Conservation (phyloP, 768 basidiomycete species). For the Phallus indusiatus region DNA sequence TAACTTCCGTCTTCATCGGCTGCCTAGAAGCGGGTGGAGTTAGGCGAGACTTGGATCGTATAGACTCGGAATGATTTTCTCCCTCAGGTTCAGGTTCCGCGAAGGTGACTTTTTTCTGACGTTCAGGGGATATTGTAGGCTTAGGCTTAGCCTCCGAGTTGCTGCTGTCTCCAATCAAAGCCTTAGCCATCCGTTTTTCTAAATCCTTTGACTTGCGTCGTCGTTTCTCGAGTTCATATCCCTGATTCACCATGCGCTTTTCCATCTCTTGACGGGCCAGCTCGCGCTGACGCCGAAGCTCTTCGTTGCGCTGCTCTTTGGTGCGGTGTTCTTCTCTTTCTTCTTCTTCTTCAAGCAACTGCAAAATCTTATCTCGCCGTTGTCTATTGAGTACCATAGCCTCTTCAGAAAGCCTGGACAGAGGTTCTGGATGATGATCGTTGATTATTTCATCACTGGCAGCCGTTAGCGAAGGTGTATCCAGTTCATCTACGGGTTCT, state of each 20-base stretch:
- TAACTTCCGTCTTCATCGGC: slow-evolving; percentile 60
- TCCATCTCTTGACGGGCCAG: slow-evolving; percentile 30
- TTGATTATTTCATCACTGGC: slow-evolving; percentile 17
- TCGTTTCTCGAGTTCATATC: slow-evolving; percentile 1
- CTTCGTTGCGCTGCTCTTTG: slow-evolving; percentile 36
- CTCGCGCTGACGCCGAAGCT: slow-evolving; percentile 32
- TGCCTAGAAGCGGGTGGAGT: slow-evolving; percentile 2
- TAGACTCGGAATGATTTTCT: slow-evolving; percentile 16
- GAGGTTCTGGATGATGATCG: slow-evolving; percentile 38
- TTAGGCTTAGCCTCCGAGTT: slow-evolving; percentile 31
- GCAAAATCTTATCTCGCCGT: slow-evolving; percentile 57
- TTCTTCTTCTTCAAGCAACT: slow-evolving; percentile 59
- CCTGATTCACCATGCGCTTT: slow-evolving; percentile 21
- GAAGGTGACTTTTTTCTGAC: slow-evolving; percentile 60
- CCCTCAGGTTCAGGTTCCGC: slow-evolving; percentile 28
- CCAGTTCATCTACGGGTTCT: slow-evolving; percentile 37
- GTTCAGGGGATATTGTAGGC: slow-evolving; percentile 23
- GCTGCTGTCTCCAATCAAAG: slow-evolving; percentile 41
- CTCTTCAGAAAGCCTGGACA: slow-evolving; percentile 34
- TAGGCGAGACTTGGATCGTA: slow-evolving; percentile 11
- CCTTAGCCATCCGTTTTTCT: slow-evolving; percentile 73
- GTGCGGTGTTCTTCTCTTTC: slow-evolving; percentile 30
- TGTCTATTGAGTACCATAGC: slow-evolving; percentile 40
- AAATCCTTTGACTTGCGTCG: slow-evolving; percentile 31
- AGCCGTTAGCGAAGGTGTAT: slow-evolving; percentile 15